Evolutionary conservation across 2,329 filamentous ascomycete genomes (phyloP).

Genomic region (Colletotrichum tabaci): DNA sequence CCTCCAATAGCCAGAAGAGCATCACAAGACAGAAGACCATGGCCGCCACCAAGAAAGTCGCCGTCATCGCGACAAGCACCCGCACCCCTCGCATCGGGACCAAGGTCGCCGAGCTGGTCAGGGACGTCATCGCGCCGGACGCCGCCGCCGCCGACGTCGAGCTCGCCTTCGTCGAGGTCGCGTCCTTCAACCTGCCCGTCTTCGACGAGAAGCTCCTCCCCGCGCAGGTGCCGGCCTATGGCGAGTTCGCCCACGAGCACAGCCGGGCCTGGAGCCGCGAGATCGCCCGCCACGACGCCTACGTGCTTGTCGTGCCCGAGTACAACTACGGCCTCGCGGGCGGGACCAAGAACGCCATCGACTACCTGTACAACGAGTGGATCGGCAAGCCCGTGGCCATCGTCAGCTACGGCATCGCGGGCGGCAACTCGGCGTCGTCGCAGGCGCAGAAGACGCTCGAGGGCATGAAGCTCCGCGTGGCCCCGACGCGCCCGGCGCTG

Average conservation of each 20-base stretch:
- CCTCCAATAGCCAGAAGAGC: too few relatives aligned
- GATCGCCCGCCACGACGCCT: constrained; percentile 57
- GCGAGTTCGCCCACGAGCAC: constrained; percentile 57
- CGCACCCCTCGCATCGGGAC: constrained; percentile 53
- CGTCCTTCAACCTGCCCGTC: constrained; percentile 59
- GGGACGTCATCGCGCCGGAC: constrained; percentile 46
- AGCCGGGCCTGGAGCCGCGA: constrained; percentile 61
- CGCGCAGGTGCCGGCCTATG: constrained; percentile 53
- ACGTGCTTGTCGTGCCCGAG: constrained; percentile 64
- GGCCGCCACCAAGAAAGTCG: constrained; percentile 45
- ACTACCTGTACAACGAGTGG: constrained; percentile 74
- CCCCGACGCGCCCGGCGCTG: constrained; percentile 51
- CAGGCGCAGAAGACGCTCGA: constrained; percentile 47
- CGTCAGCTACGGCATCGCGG: constrained; percentile 67
- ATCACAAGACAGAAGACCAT: constrained; percentile 3
- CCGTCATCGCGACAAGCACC: constrained; percentile 55
- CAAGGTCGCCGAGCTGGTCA: constrained; percentile 52
- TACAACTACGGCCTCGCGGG: constrained; percentile 72
- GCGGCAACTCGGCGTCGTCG: constrained; percentile 52
- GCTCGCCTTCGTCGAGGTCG: constrained; percentile 54
- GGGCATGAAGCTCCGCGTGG: constrained; percentile 50
- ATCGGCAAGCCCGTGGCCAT: constrained; percentile 67
- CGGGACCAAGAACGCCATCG: constrained; percentile 73
- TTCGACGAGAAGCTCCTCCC: constrained; percentile 60
- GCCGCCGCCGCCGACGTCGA: constrained; percentile 43